Conservation (phyloP, 495 filamentous ascomycete genomes). For the Endocarpon pusillum region DNA sequence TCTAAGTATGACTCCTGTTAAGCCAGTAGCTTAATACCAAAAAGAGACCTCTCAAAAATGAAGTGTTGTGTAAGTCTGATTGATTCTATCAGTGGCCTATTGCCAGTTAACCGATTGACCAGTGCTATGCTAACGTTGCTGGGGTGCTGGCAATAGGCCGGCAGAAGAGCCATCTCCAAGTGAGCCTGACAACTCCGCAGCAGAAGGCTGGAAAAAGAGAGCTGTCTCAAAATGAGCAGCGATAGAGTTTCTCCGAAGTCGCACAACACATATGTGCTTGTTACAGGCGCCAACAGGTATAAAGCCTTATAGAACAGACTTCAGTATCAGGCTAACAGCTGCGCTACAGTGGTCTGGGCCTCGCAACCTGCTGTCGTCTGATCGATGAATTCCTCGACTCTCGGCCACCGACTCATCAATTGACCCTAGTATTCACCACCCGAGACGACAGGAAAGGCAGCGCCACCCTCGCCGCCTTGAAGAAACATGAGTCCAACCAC, state of each 20-base stretch:
- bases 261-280: constrained; percentile 15
- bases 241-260: neutral
- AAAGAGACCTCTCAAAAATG: too few relatives aligned
- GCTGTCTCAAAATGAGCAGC: too few relatives aligned
- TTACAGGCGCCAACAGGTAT: constrained; percentile 38
- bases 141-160: too few relatives aligned
- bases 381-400: constrained; percentile 76
- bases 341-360: constrained; percentile 62
- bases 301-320: neutral
- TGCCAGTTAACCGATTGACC: too few relatives aligned
- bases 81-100: too few relatives aligned
- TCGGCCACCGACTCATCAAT: constrained; percentile 40
- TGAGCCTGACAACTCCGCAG: too few relatives aligned
- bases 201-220: too few relatives aligned
- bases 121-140: too few relatives aligned
- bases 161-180: too few relatives aligned
- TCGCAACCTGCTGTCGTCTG: constrained; percentile 68
- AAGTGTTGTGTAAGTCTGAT: too few relatives aligned
- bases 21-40: too few relatives aligned
- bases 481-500: constrained; percentile 19
- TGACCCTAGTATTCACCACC: constrained; percentile 36
- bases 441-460: constrained; percentile 27
- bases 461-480: constrained; percentile 24
- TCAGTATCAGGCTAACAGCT: constrained; percentile 2
- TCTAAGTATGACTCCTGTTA: too few relatives aligned